Percentiles rank a stretch among this genome's conserved stretches.
phyloP scores from a whole-genome alignment of 2,329 filamentous ascomycete genomes.

The Cladosporium colombiae region DNA sequence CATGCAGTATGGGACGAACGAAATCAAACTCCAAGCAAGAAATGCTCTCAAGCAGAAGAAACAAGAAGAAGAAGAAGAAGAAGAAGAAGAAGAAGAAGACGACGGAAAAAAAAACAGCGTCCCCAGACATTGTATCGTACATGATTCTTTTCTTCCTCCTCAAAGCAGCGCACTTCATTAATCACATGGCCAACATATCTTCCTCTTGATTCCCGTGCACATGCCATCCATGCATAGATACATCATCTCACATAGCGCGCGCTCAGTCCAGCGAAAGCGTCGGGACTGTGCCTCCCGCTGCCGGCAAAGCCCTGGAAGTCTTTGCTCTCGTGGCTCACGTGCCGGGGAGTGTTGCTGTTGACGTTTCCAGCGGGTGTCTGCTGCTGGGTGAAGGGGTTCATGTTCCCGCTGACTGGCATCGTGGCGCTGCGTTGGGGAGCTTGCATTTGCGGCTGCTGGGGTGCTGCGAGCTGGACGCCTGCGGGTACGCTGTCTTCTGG shows the following conservation, averaged over 20 bases:
- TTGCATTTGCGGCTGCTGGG: conserved; percentile 27
- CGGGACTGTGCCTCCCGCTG: conserved; percentile 71
- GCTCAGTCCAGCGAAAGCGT: conserved; percentile 76
- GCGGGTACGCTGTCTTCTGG: conserved; percentile 36
- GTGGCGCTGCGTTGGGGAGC: conserved; percentile 40
- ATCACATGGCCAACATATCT: background rate
- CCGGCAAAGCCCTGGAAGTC: conserved; percentile 62
- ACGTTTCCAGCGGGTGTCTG: conserved; percentile 22
- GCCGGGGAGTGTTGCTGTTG: conserved; percentile 34
- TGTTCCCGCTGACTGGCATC: conserved; percentile 38
- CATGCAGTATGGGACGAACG: background rate
- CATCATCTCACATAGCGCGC: conserved; percentile 47
- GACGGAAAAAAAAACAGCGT: background rate
- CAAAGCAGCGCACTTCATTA: background rate
- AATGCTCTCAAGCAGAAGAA: background rate
- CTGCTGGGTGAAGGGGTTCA: conserved; percentile 36
- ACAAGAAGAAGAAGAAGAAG: background rate
- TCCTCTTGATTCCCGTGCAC: background rate
- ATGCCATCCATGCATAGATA: background rate
- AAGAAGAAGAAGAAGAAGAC: background rate
- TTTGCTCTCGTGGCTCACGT: conserved; percentile 71
- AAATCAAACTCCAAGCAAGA: background rate
- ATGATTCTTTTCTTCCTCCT: background rate
- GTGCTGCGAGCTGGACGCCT: conserved; percentile 28
- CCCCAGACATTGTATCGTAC: conserved; percentile 1